Evolutionary conservation across 73 alveolate genomes (phyloP), one percentile per base, ranked within the genome.

Genomic region (Breviolum minutum): DNA sequence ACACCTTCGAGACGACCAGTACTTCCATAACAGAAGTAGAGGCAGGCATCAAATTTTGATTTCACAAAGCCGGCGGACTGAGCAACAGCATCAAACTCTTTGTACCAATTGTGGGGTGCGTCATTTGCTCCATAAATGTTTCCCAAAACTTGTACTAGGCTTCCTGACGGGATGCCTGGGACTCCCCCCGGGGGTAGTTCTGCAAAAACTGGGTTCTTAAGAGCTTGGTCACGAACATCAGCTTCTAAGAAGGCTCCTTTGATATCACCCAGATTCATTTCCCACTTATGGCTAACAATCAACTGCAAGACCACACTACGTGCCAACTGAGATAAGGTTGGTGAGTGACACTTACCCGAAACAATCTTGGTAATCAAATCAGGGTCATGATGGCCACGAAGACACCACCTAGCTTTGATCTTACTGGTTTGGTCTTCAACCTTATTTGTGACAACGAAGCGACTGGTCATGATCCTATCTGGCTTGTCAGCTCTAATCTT

Each of bases 201-300:
- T 7, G 95, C 95, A 27, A 66, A 88, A 26, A 88, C 63, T 9
- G 95, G 95, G 13, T 60, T 48, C 16, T 68, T 14, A 61, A 11
- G 71, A 14, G 27, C 83, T 61, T 29, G 61, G 27, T 66, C 63
- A n/a, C 16, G 8, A 7, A 61, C 77, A 88, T 29, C 63, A 54
- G 70, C 95, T 68, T 64, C 48, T 0, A 79, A 66, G 29, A 79
- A 79, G 13, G 87, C 87, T 32, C 87, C 87, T 14, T 79, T 79
- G 87, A 88, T 88, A 48, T 88, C 85, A 2, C 95, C 95, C 7
- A 88, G 10, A 11, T 68, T 88, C 95, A 88, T 88, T 17, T 13
- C 85, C 95, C 95, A 88, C 7, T 88, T 29, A 6, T 68, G 2
- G 29, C 66, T 26, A 29, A 88, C 95, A 6, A 88, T 32, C 64